phyloP scores from a whole-genome alignment of 228 moss, liverwort and hornwort genomes.

The Sphagnum fallax region DNA sequence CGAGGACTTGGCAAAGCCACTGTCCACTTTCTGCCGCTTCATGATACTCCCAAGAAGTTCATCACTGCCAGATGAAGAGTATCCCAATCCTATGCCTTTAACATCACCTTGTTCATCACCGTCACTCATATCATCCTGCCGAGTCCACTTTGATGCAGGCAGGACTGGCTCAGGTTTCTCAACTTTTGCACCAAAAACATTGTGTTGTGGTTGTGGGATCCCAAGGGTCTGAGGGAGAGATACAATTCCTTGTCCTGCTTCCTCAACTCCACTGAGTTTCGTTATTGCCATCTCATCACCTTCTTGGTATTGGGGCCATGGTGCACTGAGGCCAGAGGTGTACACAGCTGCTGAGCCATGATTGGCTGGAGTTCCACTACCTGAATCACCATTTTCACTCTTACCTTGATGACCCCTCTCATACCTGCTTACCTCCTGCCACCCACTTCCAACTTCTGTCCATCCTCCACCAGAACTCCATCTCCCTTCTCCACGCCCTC shows the following conservation, averaged over 20 bases:
- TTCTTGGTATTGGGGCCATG: conserved; percentile 51
- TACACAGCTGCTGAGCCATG: conserved; percentile 24
- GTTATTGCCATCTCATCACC: conserved; percentile 49
- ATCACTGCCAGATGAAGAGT: conserved; percentile 91
- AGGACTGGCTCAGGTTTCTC: conserved; percentile 78
- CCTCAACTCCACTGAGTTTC: conserved; percentile 14
- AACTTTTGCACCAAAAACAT: conserved; percentile 51
- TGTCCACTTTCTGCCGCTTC: conserved; percentile 73
- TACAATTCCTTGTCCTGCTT: conserved; percentile 10
- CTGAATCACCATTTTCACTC: conserved; percentile 51
- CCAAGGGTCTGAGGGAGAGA: conserved; percentile 40
- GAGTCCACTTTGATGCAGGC: conserved; percentile 95
- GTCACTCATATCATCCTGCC: conserved; percentile 86
- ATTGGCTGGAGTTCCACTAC: conserved; percentile 12
- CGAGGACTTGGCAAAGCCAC: conserved; percentile 36
- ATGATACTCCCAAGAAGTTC: conserved; percentile 47
- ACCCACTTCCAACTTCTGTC: conserved; percentile 87
- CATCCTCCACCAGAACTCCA: conserved; percentile 54
- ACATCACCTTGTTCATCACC: conserved; percentile 65
- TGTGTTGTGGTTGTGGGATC: conserved; percentile 62
- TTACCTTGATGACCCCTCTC: conserved; percentile 43
- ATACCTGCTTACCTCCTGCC: conserved; percentile 85
- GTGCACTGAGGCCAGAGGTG: conserved; percentile 33
- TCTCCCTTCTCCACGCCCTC: conserved; percentile 57
- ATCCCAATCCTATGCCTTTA: conserved; percentile 82